Base-by-base conservation (phyloP, 306 rosid species). In the Glycine tomentella region DNA sequence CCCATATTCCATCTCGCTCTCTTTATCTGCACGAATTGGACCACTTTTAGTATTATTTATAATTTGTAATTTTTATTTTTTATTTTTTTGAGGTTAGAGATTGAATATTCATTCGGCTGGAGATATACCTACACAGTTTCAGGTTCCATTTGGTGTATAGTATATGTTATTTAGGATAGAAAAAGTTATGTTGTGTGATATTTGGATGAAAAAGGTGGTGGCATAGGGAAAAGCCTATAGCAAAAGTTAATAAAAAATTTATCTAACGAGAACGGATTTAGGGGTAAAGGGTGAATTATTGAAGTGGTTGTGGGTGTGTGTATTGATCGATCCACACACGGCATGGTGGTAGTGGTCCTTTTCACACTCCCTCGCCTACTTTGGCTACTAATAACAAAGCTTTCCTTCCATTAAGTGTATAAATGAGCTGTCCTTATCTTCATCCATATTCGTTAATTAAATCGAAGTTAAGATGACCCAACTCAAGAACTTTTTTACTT, bases 321-420 rank as follows among this genome's bases (percentile, higher is more conserved):
- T 69, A 5, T 38, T 36, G 38, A 42, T 57, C 59, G 55, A 13
- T 75, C 70, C 84, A 75, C 73, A 71, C 69, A 72, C 64, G 88
- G 67, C 46, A 50, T 52, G 53, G 58, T 78, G 87, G 70, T 36
- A 74, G 88, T 89, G 76, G 88, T 89, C 87, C 75, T 80, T 90
- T 72, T 92, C 86, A 83, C 8, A 36, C 38, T 55, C 49, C 75
- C 34, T 59, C 84, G 58, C 78, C 79, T 75, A 48, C 78, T 53
- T 66, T 67, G 74, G 80, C 72, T 68, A 40, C 83, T 78, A 66
- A 56, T 74, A 34, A 55, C 62, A 20, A 74, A 66, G 48, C 14
- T 84, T 74, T 79, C 53, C 36, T 50, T 72, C 81, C 81, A 79
- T 67, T 74, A 74, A 34, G 56, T 66, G 55, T 48, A 42, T 20